A percentile compares a stretch with the other conserved stretches of the same genome.
Conservation (phyloP, 176 grass and related monocot species). For the Avena atlantica region DNA sequence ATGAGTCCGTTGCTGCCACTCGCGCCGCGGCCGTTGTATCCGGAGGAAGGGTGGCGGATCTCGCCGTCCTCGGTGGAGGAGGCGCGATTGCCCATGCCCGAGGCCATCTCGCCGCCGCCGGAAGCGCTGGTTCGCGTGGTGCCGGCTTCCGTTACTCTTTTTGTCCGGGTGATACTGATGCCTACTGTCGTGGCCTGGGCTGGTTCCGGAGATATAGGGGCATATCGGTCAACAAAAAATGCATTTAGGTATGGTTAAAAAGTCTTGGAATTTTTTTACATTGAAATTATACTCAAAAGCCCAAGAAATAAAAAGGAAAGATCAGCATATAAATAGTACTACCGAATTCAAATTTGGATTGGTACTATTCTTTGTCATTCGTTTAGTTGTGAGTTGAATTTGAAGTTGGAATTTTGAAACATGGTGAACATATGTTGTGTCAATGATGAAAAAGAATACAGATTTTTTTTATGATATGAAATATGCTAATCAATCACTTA, state of each 20-base stretch:
- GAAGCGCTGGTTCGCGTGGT: constrained; percentile 26
- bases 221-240: neutral
- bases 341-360: neutral
- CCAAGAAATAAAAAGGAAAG: too few relatives aligned
- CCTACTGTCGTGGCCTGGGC: constrained; percentile 12
- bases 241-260: neutral
- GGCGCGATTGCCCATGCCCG: neutral
- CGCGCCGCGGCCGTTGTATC: constrained; percentile 5
- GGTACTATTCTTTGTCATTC: neutral
- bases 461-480: too few relatives aligned
- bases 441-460: too few relatives aligned
- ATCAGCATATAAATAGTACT: neutral
- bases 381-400: neutral
- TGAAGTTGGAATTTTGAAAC: too few relatives aligned
- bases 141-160: constrained; percentile 17
- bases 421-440: too few relatives aligned
- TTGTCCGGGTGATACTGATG: neutral
- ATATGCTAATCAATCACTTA: too few relatives aligned
- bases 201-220: constrained; percentile 5
- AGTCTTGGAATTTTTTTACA: neutral
- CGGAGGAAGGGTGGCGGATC: neutral
- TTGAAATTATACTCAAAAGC: too few relatives aligned
- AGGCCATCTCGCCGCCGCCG: constrained; percentile 34
- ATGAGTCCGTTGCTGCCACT: neutral
- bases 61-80: constrained; percentile 2